Base-by-base conservation (phyloP, 1,284 basidiomycete genomes). In the Filobasidium uniguttulatum region DNA sequence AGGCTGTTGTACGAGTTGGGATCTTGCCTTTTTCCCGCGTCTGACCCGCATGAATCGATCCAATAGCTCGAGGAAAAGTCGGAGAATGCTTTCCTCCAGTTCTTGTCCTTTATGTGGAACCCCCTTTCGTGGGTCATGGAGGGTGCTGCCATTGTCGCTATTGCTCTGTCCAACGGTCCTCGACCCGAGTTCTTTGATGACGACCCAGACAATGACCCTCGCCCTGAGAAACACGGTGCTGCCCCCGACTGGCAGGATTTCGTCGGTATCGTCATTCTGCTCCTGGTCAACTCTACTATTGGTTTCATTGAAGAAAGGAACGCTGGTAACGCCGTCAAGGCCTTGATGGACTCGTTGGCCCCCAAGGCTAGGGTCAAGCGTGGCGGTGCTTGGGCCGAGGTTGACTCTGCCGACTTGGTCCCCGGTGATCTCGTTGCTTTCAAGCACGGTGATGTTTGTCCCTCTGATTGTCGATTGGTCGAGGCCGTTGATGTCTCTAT, bases 51-150 rank as follows among this genome's bases (percentile, higher is more conserved):
- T n/a, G n/a, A n/a, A n/a, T n/a, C n/a, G n/a, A n/a, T 52, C 69
- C 69, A 60, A 15, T 37, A 54, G 72, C 83, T 97, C 45, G 87
- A 91, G 71, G 74, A 75, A 55, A 87, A 91, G 70, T 83, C 87
- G 59, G 83, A 89, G 68, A 94, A 90, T 57, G 62, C 59, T 50
- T 49, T 62, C 55, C 57, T 64, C 14, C 70, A 94, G 83, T 94
- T 94, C 75, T 74, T 94, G 63, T 82, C 81, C 67, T 96, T 94
- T 77, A 93, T 93, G 88, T 93, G 89, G 89, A 94, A 94, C 74
- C 90, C 90, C 47, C 77, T 96, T 22, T 94, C 90, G 35, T 97
- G 91, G 90, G 93, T 97, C 73, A 98, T 97, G 91, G 91, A 98
- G 72, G 89, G 85, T 60, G 91, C 91, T 50, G 90, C 91, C 45